Conservation (phyloP, 2,329 filamentous ascomycete genomes). For the Nigrospora oryzae region DNA sequence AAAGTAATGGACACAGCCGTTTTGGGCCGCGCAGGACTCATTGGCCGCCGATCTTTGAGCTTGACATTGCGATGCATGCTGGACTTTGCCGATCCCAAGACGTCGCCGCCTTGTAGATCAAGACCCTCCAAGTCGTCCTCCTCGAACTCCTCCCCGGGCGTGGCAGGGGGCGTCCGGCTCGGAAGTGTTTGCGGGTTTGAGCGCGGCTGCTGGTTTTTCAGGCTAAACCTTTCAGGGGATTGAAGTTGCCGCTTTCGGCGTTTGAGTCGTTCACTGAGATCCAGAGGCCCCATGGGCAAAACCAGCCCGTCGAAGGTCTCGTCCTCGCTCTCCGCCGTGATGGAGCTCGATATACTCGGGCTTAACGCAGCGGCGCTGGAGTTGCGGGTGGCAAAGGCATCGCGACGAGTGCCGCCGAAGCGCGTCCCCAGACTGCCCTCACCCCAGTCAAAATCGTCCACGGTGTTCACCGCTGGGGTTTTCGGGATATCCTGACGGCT, state of each 20-base stretch:
- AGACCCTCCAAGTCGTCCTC: slow-evolving; percentile 84
- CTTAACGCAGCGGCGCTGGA: slow-evolving; percentile 85
- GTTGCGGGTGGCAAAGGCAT: slow-evolving; percentile 71
- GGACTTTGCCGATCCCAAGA: slow-evolving; percentile 72
- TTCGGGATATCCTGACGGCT: slow-evolving; percentile 53
- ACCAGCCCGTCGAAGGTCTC: slow-evolving; percentile 87
- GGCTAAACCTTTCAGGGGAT: slow-evolving; percentile 40
- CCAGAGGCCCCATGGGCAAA: slow-evolving; percentile 72
- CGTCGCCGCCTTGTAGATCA: slow-evolving; percentile 76
- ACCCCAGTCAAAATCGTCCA: slow-evolving; percentile 85
- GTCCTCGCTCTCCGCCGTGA: slow-evolving; percentile 88
- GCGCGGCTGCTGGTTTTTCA: slow-evolving; percentile 22
- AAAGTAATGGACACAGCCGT: slow-evolving; percentile 84
- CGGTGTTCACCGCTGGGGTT: slow-evolving; percentile 46
- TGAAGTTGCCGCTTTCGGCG: slow-evolving; percentile 53
- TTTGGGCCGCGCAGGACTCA: slow-evolving; percentile 63
- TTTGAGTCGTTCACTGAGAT: slow-evolving; percentile 72
- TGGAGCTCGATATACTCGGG: slow-evolving; percentile 84
- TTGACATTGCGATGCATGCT: slow-evolving; percentile 89
- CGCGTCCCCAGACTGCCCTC: slow-evolving; percentile 89
- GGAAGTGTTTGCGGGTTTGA: slow-evolving; percentile 15
- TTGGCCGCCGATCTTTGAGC: slow-evolving; percentile 62
- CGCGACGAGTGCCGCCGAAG: slow-evolving; percentile 77
- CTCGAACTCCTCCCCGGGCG: slow-evolving; percentile 25
- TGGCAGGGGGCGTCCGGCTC: not conserved